Evolutionary conservation across 176 grass and related monocot species (phyloP), one percentile per base, ranked within the genome.

Genomic region (Triticum dicoccoides): DNA sequence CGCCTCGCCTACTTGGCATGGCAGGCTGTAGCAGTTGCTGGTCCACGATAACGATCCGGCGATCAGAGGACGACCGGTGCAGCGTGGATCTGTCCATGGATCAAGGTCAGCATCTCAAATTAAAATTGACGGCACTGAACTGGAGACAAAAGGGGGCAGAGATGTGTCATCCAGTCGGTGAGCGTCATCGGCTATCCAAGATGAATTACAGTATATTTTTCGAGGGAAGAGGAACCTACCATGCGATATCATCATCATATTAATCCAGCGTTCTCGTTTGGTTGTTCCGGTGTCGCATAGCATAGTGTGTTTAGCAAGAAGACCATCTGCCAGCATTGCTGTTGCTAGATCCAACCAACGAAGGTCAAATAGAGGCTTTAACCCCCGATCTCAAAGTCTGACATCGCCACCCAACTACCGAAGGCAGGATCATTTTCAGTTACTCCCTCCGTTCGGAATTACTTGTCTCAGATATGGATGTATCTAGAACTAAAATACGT

Each of bases 41-140:
- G 76, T 70, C 80, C 63, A 78, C 64, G 63, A 61, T 58, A 70
- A 69, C 33, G 37, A 78, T 83, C 41, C 11, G 38, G 12, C 72
- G 15, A 39, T 9, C 42, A 61, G 18, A 24, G 20, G 38, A 32
- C 68, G 64, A 67, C 30, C 37, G 8, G 35, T 27, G 8, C 20
- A 64, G 6, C 63, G 42, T 75, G 61, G 61, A 62, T 62, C 21
- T 9, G n/a, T 11, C 61, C n/a, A 62, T 11, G n/a, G 61, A 62
- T 62, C 61, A 9, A 2, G 54, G 54, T 20, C 17, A 59, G 25
- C n/a, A 6, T 59, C 37, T 34, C 10, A n/a, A 76, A 77, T 35
- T 76, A 14, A 12, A 73, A 18, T 45, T 33, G 14, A 68, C 58
- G 64, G 25, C 37, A 20, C 6, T 41, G 15, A 49, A 78, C 69